A percentile compares a stretch with the other conserved stretches of the same genome.
Evolutionary conservation across 2,329 filamentous ascomycete genomes (phyloP).

Genomic region (Colletotrichum destructivum): DNA sequence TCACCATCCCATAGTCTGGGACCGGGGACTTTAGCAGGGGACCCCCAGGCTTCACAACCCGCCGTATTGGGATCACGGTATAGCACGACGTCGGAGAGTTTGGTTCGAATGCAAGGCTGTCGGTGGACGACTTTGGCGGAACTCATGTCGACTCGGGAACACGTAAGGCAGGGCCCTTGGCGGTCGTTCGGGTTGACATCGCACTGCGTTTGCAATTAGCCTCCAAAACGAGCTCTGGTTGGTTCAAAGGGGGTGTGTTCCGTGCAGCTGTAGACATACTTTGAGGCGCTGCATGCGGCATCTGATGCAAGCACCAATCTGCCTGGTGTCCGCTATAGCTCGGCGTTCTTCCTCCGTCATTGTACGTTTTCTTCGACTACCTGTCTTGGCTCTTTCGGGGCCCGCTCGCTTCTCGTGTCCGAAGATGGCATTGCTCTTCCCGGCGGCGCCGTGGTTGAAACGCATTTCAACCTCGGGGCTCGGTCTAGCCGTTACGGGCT

Average conservation of each 20-base stretch:
- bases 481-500: too few relatives aligned
- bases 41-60: constrained; percentile 59
- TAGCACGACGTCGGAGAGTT: constrained; percentile 57
- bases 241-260: constrained; percentile 39
- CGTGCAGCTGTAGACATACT: constrained; percentile 47
- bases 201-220: constrained; percentile 52
- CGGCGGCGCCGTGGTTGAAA: background rate
- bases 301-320: constrained; percentile 58
- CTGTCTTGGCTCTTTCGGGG: background rate
- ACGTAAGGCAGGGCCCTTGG: constrained; percentile 57
- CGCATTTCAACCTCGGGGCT: background rate
- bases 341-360: constrained; percentile 48
- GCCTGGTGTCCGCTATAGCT: constrained; percentile 54
- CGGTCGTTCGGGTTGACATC: constrained; percentile 50
- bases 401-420: background rate
- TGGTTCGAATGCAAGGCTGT: constrained; percentile 60
- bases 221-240: background rate
- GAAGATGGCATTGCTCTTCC: background rate
- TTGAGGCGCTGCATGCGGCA: constrained; percentile 61
- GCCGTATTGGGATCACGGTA: constrained; percentile 58
- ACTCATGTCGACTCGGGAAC: constrained; percentile 53
- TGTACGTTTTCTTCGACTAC: background rate
- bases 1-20: constrained; percentile 53
- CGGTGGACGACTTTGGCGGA: constrained; percentile 65
- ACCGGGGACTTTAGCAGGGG: constrained; percentile 55